Evolutionary conservation across 2,329 filamentous ascomycete species (phyloP), one percentile per base, ranked within the genome.

Genomic region (Neospermospora avenae): DNA sequence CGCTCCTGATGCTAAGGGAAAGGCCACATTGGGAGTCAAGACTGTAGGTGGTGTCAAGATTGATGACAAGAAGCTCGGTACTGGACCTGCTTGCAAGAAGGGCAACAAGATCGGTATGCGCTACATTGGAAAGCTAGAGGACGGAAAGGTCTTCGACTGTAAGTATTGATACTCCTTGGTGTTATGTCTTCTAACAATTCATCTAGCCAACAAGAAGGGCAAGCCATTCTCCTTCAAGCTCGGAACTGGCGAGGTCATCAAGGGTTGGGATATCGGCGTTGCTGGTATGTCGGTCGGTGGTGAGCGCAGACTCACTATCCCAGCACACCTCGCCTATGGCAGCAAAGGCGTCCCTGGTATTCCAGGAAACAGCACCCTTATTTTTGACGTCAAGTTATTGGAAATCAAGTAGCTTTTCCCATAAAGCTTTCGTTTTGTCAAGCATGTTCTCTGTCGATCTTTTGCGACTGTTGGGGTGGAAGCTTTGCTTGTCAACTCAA

Each of bases 211-310:
- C 84, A 99, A 98, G 84, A 97, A 96, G 81, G 95, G 95, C 71
- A 93, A 96, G 81, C 93, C 96, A 60, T 99, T 99, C 81, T 84
- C 84, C 68, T 98, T 98, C 86, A 96, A 93, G 82, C 86, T 96
- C 63, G 96, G 95, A 69, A 86, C 87, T 74, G 93, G 93, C 63
- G 91, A 98, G 77, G 96, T 99, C 72, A 99, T 99, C 81, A 95
- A 96, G 84, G 95, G 95, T 69, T 98, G 95, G 96, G 96, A 99
- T 75, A 85, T 98, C 67, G 95, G 95, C 78, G 81, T 99, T 69
- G 82, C 84, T 68, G 96, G 96, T 77, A 97, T 99, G 91, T 81
- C 87, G 69, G 88, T 93, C 68, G 95, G 95, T 72, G 92, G 91
- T 71, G 96, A 99, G 83, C 91, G 95, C 72, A 88, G 95, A 69